A percentile compares a stretch with the other conserved stretches of the same genome.
phyloP scores from a whole-genome alignment of 495 filamentous ascomycete species.

The Aspergillus incahuasiensis region DNA sequence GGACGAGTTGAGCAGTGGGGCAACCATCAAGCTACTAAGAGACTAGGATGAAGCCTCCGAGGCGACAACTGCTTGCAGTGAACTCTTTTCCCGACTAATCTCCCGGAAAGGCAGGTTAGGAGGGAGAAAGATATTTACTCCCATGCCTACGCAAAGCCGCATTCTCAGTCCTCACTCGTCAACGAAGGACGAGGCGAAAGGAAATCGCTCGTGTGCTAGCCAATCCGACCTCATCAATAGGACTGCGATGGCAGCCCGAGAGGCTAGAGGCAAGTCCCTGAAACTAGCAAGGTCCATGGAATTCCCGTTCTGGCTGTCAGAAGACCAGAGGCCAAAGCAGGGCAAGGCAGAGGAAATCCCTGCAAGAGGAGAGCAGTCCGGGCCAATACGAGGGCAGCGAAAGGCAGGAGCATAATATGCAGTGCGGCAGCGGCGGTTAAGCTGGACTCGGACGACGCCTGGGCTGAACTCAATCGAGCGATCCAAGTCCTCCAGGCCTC shows the following conservation, averaged over 20 bases:
- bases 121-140: neutral
- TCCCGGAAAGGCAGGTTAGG: neutral
- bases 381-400: conserved; percentile 1
- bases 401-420: conserved; percentile 9
- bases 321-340: neutral
- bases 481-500: conserved; percentile 14
- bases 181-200: neutral
- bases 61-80: neutral
- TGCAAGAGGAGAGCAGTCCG: neutral
- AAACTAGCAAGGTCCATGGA: conserved; percentile 8
- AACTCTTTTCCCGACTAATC: neutral
- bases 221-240: neutral
- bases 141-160: no score
- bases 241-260: neutral
- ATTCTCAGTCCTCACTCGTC: no score
- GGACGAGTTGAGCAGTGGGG: neutral
- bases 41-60: neutral
- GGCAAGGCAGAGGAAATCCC: no score
- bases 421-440: conserved; percentile 17
- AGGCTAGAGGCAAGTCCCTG: neutral
- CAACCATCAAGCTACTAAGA: neutral
- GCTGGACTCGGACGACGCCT: neutral
- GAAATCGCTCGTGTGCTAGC: conserved; percentile 7
- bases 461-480: conserved; percentile 14
- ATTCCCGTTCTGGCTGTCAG: neutral